A percentile compares a stretch with the other conserved stretches of the same genome.
Conservation (phyloP, 164 flowering plant genomes). For the Kingdonia uniflora region DNA sequence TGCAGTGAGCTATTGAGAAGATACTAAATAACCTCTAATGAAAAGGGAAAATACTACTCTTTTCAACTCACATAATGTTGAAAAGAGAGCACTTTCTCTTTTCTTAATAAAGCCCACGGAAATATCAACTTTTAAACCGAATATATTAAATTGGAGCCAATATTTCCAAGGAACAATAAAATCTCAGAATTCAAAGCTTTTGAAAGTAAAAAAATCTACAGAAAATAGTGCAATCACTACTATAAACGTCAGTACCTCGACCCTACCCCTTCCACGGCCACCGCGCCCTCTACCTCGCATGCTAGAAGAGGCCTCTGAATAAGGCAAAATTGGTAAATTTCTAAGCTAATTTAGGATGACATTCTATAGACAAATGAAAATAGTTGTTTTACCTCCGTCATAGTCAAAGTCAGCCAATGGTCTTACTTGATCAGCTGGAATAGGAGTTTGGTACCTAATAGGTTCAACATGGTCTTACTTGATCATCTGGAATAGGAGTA, state of each 20-base stretch:
- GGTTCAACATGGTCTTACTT: too few relatives aligned
- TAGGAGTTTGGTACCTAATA: conserved; percentile 42
- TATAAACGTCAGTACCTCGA: conserved; percentile 16
- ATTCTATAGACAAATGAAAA: not conserved
- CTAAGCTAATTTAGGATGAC: not conserved
- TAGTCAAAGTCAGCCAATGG: conserved; percentile 29
- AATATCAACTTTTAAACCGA: too few relatives aligned
- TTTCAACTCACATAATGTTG: too few relatives aligned
- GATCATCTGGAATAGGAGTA: too few relatives aligned
- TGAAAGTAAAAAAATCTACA: not conserved
- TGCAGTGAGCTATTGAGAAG: too few relatives aligned
- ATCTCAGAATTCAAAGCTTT: not conserved
- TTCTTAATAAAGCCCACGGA: too few relatives aligned
- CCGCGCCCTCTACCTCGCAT: conserved; percentile 28
- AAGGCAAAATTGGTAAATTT: not conserved
- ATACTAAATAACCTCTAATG: too few relatives aligned
- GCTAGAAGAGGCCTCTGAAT: conserved; percentile 23
- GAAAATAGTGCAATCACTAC: not conserved
- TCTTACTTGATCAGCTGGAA: conserved; percentile 42
- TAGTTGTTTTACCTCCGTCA: conserved; percentile 26
- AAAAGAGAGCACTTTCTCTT: not conserved
- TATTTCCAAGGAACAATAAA: too few relatives aligned
- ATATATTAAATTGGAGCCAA: too few relatives aligned
- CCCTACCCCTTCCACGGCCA: conserved; percentile 27
- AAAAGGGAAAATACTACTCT: too few relatives aligned